These are phyloP conservation scores for Coemansia sp. DNA, from an alignment of 192 early-diverging fungal genomes.

Conservation along the genomic window DNA sequence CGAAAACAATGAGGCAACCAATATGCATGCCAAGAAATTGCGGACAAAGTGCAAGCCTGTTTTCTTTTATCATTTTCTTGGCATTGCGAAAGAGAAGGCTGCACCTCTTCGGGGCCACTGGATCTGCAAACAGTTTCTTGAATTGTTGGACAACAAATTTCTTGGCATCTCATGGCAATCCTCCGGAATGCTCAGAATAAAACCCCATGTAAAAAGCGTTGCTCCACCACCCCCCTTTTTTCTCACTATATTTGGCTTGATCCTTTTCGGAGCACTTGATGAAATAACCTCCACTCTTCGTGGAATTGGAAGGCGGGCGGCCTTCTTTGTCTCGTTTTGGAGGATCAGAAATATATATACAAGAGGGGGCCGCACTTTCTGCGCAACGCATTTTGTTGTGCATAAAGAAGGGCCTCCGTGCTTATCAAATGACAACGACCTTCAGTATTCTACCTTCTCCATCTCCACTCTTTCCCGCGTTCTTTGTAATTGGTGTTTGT, in stretches of 20 bases:
- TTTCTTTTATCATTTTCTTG: neutral
- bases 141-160: conserved; percentile 3
- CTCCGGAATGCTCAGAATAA: neutral
- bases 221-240: neutral
- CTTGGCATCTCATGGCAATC: conserved; percentile 6
- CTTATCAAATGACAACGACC: neutral
- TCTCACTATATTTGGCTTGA: neutral
- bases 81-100: neutral
- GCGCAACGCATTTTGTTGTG: neutral
- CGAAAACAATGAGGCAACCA: neutral
- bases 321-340: neutral
- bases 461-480: neutral
- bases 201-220: no score
- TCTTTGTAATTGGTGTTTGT: neutral
- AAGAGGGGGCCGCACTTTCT: neutral
- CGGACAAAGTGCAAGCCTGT: neutral
- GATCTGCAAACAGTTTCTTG: conserved; percentile 1
- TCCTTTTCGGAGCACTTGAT: neutral
- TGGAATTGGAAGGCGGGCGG: no score
- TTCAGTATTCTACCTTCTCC: neutral
- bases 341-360: neutral
- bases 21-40: conserved; percentile 12
- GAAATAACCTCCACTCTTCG: no score
- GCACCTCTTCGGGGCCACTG: neutral
- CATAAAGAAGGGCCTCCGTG: neutral